Percentiles rank a stretch among this genome's conserved stretches.
Conservation (phyloP, 148 eudicot genomes). For the Vaccinium macrocarpon region DNA sequence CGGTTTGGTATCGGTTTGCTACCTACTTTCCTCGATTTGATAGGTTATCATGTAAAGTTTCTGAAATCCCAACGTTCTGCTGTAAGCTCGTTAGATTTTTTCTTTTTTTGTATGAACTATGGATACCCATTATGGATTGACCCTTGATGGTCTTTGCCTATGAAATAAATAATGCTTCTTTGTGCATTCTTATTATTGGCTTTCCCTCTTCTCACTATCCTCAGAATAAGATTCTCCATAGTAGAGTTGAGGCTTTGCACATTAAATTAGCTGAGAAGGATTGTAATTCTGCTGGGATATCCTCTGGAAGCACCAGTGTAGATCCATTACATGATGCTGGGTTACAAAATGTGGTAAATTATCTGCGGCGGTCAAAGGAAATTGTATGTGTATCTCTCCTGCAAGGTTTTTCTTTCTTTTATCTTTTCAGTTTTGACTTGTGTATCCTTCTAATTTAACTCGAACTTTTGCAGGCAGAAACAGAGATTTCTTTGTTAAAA, state of each 20-base stretch:
- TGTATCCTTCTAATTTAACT: background rate
- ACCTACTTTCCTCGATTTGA: background rate
- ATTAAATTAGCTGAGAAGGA: conserved; percentile 73
- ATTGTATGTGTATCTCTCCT: conserved; percentile 40
- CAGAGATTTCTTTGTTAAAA: conserved; percentile 83
- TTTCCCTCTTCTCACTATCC: background rate
- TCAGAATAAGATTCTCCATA: conserved; percentile 75
- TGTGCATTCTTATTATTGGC: background rate
- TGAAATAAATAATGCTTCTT: background rate
- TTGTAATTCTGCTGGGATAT: conserved; percentile 42
- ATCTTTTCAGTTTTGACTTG: background rate
- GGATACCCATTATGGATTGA: background rate
- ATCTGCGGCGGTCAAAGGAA: conserved; percentile 93
- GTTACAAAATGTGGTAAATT: conserved; percentile 73
- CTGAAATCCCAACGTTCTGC: background rate
- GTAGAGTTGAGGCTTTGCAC: conserved; percentile 80
- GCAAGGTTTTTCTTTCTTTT: background rate
- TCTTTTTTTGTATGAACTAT: background rate
- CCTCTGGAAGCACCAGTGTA: conserved; percentile 35
- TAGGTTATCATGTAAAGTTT: background rate
- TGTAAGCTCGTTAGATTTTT: background rate
- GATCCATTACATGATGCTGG: conserved; percentile 54
- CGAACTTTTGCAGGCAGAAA: conserved; percentile 54
- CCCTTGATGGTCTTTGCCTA: background rate
- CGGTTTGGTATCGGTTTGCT: background rate